Percentiles rank a stretch among this genome's conserved stretches.
phyloP scores from a whole-genome alignment of 2,329 filamentous ascomycete genomes.

The Sordariomycetes sp. region DNA sequence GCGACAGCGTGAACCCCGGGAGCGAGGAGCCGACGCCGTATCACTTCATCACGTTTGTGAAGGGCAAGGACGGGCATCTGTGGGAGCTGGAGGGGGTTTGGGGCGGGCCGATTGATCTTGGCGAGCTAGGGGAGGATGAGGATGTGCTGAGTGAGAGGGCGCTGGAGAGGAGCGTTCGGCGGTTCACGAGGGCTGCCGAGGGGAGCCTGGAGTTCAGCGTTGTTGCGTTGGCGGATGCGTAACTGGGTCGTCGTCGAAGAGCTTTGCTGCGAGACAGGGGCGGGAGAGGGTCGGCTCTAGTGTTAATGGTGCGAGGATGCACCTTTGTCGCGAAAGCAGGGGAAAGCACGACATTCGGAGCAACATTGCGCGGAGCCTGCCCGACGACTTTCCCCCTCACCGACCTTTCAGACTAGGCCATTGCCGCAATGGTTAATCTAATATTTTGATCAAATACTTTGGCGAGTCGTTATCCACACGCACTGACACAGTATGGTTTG shows the following conservation, averaged over 20 bases:
- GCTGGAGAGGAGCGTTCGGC: constrained; percentile 19
- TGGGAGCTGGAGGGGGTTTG: constrained; percentile 72
- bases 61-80: constrained; percentile 43
- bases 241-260: neutral
- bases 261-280: too few species aligned
- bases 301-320: too few species aligned
- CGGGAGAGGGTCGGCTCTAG: too few species aligned
- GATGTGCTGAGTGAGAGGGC: constrained; percentile 56
- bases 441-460: too few species aligned
- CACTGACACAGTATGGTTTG: too few species aligned
- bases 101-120: constrained; percentile 60
- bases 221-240: neutral
- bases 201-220: neutral
- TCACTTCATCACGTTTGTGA: constrained; percentile 41
- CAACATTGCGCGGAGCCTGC: too few species aligned
- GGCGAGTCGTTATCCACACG: too few species aligned
- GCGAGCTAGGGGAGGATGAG: constrained; percentile 37
- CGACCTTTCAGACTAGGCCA: too few species aligned
- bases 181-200: neutral
- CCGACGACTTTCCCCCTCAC: too few species aligned
- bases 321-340: too few species aligned
- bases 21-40: neutral
- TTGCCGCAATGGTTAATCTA: too few species aligned
- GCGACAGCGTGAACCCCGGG: constrained; percentile 28
- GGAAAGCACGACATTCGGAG: too few species aligned